A percentile compares a stretch with the other conserved stretches of the same genome.
phyloP scores from a whole-genome alignment of 2,329 filamentous ascomycete genomes.

The Colletotrichum tamarilloi region DNA sequence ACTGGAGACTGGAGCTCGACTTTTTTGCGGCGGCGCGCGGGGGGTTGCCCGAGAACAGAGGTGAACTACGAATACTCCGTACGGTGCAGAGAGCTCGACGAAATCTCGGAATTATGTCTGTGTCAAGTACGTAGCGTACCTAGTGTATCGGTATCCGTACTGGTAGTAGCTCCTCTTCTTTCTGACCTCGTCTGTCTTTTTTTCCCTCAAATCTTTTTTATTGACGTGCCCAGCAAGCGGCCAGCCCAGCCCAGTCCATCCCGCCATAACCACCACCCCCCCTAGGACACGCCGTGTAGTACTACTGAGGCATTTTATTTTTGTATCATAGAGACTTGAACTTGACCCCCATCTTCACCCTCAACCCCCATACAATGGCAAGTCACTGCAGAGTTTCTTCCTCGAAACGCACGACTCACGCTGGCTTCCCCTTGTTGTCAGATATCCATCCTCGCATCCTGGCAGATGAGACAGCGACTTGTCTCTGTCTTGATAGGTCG shows the following conservation, averaged over 20 bases:
- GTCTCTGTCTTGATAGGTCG: conserved; percentile 36
- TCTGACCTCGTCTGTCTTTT: neutral
- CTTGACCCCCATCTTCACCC: conserved; percentile 20
- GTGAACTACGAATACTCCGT: too few species aligned
- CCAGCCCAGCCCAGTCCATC: neutral
- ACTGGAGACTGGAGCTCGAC: neutral
- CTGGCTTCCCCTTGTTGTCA: conserved; percentile 35
- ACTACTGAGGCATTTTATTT: conserved; percentile 35
- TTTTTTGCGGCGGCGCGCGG: conserved; percentile 21
- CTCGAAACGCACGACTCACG: conserved; percentile 36
- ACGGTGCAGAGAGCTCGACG: conserved; percentile 9
- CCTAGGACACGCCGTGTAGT: conserved; percentile 15
- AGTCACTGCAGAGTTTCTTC: conserved; percentile 34
- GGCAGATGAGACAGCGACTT: conserved; percentile 36
- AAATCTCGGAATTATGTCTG: conserved; percentile 33
- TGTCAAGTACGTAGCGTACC: conserved; percentile 11
- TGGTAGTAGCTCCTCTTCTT: conserved; percentile 7
- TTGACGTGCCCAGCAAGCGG: neutral
- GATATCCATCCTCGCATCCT: conserved; percentile 33
- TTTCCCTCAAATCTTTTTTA: neutral
- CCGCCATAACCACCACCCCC: neutral
- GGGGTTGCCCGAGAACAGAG: conserved; percentile 27
- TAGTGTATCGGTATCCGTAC: too few species aligned
- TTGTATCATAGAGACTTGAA: conserved; percentile 17
- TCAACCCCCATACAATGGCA: conserved; percentile 16